Conservation (phyloP, 2,329 filamentous ascomycete species). For the Trichoderma hamatum region DNA sequence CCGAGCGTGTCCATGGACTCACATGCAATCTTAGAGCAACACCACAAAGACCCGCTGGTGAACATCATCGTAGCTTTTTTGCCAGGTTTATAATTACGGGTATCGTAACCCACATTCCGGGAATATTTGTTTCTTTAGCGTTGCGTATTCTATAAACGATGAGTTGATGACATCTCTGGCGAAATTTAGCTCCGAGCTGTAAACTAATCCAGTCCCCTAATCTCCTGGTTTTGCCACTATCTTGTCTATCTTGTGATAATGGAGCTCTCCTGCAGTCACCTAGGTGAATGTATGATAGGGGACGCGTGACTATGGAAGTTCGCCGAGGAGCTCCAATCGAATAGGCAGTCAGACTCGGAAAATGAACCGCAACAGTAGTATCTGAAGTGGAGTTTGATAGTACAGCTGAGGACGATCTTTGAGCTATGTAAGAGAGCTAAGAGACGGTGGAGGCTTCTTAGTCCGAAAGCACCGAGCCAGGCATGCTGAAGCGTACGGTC, state of each 20-base stretch:
- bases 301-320: not conserved
- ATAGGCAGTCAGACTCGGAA: conserved; percentile 38
- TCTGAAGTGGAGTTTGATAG: conserved; percentile 34
- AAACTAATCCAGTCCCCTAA: conserved; percentile 28
- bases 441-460: not conserved
- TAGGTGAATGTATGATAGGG: not conserved
- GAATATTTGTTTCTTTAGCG: not conserved
- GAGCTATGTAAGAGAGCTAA: not conserved
- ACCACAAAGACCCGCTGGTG: not conserved
- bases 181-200: not conserved
- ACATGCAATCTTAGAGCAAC: not conserved
- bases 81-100: not conserved
- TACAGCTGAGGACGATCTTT: conserved; percentile 37
- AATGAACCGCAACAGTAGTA: conserved; percentile 36
- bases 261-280: not conserved
- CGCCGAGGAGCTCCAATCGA: not conserved
- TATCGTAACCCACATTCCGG: not conserved
- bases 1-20: not conserved
- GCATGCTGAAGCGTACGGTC: not conserved
- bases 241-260: not conserved
- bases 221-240: conserved; percentile 27
- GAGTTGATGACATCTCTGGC: not conserved
- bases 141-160: not conserved
- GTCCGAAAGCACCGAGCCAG: not conserved
- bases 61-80: not conserved